Base-by-base conservation (phyloP, 176 grass and related monocot genomes). In the Oryza meridionalis region DNA sequence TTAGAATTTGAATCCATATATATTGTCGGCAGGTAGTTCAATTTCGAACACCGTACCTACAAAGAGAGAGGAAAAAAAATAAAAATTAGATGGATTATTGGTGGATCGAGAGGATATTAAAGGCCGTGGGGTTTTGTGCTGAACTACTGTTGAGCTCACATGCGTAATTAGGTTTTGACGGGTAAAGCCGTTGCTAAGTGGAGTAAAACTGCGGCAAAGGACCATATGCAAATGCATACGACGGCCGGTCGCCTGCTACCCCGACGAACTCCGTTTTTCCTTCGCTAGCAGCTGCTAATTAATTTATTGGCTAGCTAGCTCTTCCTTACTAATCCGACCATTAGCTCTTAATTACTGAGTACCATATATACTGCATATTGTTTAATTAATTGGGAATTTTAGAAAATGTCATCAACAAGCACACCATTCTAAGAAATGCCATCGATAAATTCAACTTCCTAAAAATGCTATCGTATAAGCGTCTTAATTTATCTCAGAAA, bases 161-260 rank as follows among this genome's bases (percentile, higher is more conserved):
- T 76, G 81, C 62, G 74, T 72, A 82, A 81, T 89, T 86, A 82
- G 70, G 43, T 85, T 85, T 88, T 73, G 79, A 86, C 90, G 59
- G 90, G 83, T 92, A 92, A 88, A 88, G 83, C 79, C 74, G 90
- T 92, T 88, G 73, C 65, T 35, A 27, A 25, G 61, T n/a, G 58
- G 82, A 77, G 90, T 86, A 75, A 83, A 86, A 75, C 46, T 61
- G 61, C 75, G 61, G 43, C 68, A 83, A 90, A 76, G 62, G 17
- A 12, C 40, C 81, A 76, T 51, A 76, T 51, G 49, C 46, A 37
- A 37, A 37, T 37, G 5, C 35, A 45, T n/a, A 21, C 51, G 21
- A 17, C 29, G 3, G n/a, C n/a, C 21, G 64, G 90, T 86, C 83
- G 13, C 74, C 75, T 12, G 42, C 62, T 80, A 66, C 63, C 69